phyloP scores from a whole-genome alignment of 2,329 filamentous ascomycete species.

The Aspergillus sp. region DNA sequence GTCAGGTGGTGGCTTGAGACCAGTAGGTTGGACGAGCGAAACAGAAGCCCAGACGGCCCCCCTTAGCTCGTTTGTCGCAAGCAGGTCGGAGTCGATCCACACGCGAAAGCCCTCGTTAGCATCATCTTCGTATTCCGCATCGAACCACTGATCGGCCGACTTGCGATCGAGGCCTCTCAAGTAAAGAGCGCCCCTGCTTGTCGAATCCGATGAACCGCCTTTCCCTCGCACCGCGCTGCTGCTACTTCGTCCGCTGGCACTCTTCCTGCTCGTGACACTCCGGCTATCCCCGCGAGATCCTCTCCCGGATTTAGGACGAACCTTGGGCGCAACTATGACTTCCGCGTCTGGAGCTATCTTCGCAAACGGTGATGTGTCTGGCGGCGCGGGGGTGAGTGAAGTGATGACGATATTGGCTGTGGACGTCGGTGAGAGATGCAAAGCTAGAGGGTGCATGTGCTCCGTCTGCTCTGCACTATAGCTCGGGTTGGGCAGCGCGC shows the following conservation, averaged over 20 bases:
- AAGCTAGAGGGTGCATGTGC: slow-evolving; percentile 68
- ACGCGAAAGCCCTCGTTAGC: slow-evolving; percentile 58
- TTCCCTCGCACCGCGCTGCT: slow-evolving; percentile 60
- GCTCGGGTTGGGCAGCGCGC: slow-evolving; percentile 79
- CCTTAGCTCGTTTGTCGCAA: slow-evolving; percentile 62
- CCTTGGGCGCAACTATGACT: slow-evolving; percentile 94
- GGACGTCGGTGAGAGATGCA: slow-evolving; percentile 90
- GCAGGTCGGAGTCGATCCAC: slow-evolving; percentile 75
- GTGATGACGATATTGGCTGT: slow-evolving; percentile 85
- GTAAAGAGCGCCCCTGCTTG: slow-evolving; percentile 51
- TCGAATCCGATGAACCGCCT: slow-evolving; percentile 55
- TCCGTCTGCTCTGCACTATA: slow-evolving; percentile 49
- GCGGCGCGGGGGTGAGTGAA: slow-evolving; percentile 66
- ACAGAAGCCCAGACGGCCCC: slow-evolving; percentile 71
- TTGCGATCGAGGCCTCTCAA: slow-evolving; percentile 68
- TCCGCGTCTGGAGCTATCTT: slow-evolving; percentile 93
- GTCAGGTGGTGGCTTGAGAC: slow-evolving; percentile 62
- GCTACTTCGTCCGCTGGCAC: slow-evolving; percentile 59
- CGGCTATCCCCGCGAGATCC: slow-evolving; percentile 61
- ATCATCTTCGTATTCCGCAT: slow-evolving; percentile 51
- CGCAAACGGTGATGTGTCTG: slow-evolving; percentile 65
- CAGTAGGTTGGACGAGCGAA: slow-evolving; percentile 77
- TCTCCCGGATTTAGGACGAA: slow-evolving; percentile 60
- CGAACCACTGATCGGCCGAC: slow-evolving; percentile 68
- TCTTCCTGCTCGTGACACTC: slow-evolving; percentile 72